Conservation (phyloP, 1,284 basidiomycete genomes). For the Ustilago bromivora region DNA sequence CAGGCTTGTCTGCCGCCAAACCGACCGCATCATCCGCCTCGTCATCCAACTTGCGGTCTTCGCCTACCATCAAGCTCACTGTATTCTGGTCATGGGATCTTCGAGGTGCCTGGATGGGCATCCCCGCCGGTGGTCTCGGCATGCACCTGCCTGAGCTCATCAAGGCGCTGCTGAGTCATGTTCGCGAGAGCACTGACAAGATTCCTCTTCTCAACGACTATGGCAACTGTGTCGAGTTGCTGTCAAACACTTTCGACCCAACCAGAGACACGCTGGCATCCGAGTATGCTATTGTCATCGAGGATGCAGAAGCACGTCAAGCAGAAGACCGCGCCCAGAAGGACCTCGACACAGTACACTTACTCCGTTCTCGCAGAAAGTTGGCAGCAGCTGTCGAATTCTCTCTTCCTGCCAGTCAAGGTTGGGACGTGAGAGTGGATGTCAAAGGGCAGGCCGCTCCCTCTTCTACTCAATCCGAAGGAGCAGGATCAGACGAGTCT, state of each 20-base stretch:
- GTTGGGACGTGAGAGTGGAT: conserved; percentile 87
- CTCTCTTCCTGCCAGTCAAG: conserved; percentile 80
- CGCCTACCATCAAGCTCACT: conserved; percentile 73
- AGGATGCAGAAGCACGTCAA: conserved; percentile 74
- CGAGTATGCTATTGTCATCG: conserved; percentile 84
- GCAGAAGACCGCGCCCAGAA: conserved; percentile 46
- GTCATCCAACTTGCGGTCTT: conserved; percentile 19
- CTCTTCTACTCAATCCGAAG: background rate
- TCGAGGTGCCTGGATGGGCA: conserved; percentile 79
- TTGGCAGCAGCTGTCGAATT: conserved; percentile 83
- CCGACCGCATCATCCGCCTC: conserved; percentile 8
- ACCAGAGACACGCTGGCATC: conserved; percentile 83
- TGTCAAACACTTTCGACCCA: conserved; percentile 81
- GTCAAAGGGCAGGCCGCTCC: conserved; percentile 17
- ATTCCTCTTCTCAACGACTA: conserved; percentile 83
- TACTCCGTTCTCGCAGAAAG: conserved; percentile 74
- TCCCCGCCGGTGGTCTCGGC: conserved; percentile 61
- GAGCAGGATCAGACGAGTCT: conserved; percentile 73
- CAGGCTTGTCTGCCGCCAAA: conserved; percentile 66
- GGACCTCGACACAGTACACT: conserved; percentile 43
- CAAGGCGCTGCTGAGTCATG: conserved; percentile 81
- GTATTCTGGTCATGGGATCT: conserved; percentile 97
- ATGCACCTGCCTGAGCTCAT: conserved; percentile 83
- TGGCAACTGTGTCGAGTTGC: conserved; percentile 84
- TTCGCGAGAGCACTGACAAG: conserved; percentile 78